A percentile compares a stretch with the other conserved stretches of the same genome.
Evolutionary conservation across 2,329 filamentous ascomycete genomes (phyloP).

Genomic region (Fusarium aywerte): DNA sequence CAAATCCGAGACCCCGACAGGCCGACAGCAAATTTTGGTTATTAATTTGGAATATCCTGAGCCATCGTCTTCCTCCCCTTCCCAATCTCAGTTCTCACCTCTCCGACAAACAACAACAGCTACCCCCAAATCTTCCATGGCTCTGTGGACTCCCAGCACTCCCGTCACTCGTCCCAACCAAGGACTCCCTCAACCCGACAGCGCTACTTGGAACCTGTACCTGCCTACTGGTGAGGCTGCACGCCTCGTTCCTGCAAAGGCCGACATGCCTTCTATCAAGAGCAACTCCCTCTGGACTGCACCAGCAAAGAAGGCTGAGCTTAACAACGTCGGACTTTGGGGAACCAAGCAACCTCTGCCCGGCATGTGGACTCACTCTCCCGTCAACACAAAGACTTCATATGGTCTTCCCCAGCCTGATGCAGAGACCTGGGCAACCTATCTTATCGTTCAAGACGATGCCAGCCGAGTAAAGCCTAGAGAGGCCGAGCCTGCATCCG

Average conservation of each 20-base stretch:
- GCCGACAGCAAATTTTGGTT: slow-evolving; percentile 24
- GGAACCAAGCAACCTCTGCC: slow-evolving; percentile 32
- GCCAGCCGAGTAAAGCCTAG: slow-evolving; percentile 42
- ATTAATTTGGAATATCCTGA: slow-evolving; percentile 13
- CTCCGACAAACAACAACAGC: slow-evolving; percentile 13
- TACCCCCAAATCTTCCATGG: slow-evolving; percentile 33
- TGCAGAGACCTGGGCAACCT: slow-evolving; percentile 41
- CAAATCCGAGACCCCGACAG: slow-evolving; percentile 38
- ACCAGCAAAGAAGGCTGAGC: slow-evolving; percentile 32
- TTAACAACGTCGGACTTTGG: slow-evolving; percentile 41
- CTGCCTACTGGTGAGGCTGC: slow-evolving; percentile 42
- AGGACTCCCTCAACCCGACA: slow-evolving; percentile 54
- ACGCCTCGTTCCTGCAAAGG: slow-evolving; percentile 47
- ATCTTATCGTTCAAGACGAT: slow-evolving; percentile 39
- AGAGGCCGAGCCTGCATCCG: slow-evolving; percentile 33
- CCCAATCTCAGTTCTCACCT: slow-evolving; percentile 11
- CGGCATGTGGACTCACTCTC: slow-evolving; percentile 42
- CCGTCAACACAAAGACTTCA: slow-evolving; percentile 29
- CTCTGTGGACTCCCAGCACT: slow-evolving; percentile 43
- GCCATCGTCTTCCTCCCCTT: slow-evolving; percentile 4
- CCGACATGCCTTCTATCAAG: slow-evolving; percentile 49
- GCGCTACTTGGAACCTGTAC: slow-evolving; percentile 52
- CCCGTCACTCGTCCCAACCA: slow-evolving; percentile 36
- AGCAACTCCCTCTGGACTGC: slow-evolving; percentile 53
- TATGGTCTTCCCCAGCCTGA: slow-evolving; percentile 50